Evolutionary conservation across 225 moss, liverwort and hornwort genomes (phyloP).

Genomic region (Sphagnum tenellum): DNA sequence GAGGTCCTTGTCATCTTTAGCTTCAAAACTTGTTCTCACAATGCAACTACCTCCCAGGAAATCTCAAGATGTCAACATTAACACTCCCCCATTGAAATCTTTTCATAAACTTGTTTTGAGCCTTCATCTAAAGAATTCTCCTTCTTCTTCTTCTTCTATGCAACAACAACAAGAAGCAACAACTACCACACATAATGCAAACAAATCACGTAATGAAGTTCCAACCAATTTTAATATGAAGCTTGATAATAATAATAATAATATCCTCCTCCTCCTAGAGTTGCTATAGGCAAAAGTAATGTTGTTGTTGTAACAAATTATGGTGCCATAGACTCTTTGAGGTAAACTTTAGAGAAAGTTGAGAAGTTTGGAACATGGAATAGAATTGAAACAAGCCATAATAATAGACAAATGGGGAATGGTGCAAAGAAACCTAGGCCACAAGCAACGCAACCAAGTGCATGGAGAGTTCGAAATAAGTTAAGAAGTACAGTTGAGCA

Average conservation of each 20-base stretch:
- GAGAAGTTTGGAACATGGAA: constrained; percentile 35
- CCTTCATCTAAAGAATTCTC: not conserved
- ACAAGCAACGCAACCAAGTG: constrained; percentile 19
- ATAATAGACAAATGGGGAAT: constrained; percentile 1
- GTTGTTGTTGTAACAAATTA: not conserved
- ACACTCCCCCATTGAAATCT: constrained; percentile 33
- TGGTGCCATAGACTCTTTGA: constrained; percentile 16
- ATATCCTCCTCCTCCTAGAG: not conserved
- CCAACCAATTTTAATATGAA: too few relatives aligned
- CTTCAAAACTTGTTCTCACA: constrained; percentile 26
- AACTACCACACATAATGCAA: not conserved
- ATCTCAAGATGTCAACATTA: constrained; percentile 7
- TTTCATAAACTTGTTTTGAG: constrained; percentile 16
- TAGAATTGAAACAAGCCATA: not conserved
- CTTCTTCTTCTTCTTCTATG: not conserved
- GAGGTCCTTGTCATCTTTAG: constrained; percentile 9
- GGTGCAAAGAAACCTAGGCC: constrained; percentile 3
- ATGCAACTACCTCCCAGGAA: constrained; percentile 15
- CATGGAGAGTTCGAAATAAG: constrained; percentile 51
- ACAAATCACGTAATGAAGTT: not conserved
- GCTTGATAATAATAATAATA: too few relatives aligned
- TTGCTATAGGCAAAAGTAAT: not conserved
- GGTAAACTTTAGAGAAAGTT: constrained; percentile 43
- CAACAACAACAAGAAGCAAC: not conserved
- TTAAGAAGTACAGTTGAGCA: constrained; percentile 33